Evolutionary conservation across 148 eudicot genomes (phyloP).

Genomic region (Cornus controversa): DNA sequence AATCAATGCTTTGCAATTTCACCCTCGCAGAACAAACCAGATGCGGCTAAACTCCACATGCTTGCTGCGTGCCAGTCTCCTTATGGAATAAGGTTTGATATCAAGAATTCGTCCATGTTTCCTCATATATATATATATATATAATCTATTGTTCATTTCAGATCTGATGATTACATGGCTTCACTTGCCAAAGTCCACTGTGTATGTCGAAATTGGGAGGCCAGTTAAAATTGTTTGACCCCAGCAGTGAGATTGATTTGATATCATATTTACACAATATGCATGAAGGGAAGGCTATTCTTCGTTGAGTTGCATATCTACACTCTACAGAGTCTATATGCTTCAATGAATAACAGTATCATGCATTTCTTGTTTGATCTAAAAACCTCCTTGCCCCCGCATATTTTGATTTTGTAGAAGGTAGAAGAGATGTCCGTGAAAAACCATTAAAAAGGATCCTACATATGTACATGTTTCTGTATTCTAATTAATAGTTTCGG

Average conservation of each 20-base stretch:
- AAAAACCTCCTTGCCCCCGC: neutral
- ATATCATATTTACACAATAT: neutral
- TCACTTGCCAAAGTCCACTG: slow-evolving; percentile 82
- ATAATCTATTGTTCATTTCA: slow-evolving; percentile 20
- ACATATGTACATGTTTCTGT: no score
- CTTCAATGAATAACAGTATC: neutral
- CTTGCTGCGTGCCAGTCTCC: slow-evolving; percentile 64
- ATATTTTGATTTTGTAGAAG: neutral
- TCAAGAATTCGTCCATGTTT: neutral
- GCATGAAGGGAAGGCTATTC: neutral
- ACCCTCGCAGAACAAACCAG: slow-evolving; percentile 49
- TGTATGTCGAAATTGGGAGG: slow-evolving; percentile 70
- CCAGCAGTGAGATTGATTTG: neutral
- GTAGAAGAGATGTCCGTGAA: neutral
- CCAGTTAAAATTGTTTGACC: slow-evolving; percentile 15
- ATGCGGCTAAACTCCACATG: slow-evolving; percentile 60
- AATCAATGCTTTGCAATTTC: neutral
- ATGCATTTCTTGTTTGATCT: neutral
- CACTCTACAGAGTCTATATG: neutral
- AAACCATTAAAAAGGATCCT: no score
- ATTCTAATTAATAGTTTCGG: no score
- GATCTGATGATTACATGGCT: slow-evolving; percentile 96
- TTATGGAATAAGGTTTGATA: slow-evolving; percentile 67
- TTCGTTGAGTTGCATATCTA: neutral
- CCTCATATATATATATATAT: neutral